phyloP scores from a whole-genome alignment of 208 protist species.

The Leishmania martiniquensis region DNA sequence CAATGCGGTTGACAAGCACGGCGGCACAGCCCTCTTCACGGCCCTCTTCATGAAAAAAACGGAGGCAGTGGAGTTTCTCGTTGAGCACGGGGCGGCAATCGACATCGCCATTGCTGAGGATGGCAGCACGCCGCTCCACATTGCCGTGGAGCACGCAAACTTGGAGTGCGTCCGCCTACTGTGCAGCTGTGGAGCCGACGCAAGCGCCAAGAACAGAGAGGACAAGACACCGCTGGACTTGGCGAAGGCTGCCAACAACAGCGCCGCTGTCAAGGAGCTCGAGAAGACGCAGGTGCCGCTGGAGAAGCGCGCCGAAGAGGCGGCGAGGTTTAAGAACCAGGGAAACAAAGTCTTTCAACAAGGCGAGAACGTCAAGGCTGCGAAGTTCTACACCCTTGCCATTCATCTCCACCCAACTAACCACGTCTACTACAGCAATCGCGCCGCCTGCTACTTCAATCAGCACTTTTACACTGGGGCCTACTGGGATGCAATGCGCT shows the following conservation, averaged over 20 bases:
- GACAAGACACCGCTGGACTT: constrained; percentile 60
- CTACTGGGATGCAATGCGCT: constrained; percentile 89
- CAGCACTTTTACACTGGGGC: constrained; percentile 81
- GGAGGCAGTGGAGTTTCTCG: constrained; percentile 81
- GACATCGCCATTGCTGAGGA: constrained; percentile 61
- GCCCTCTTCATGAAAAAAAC: constrained; percentile 85
- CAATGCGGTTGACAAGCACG: constrained; percentile 72
- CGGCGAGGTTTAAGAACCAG: constrained; percentile 80
- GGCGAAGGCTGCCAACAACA: constrained; percentile 48
- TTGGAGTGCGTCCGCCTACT: constrained; percentile 76
- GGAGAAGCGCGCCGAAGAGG: constrained; percentile 60
- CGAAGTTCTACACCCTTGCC: constrained; percentile 92
- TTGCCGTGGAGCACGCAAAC: constrained; percentile 80
- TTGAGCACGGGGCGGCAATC: constrained; percentile 84
- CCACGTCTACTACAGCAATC: constrained; percentile 94
- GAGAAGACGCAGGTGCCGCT: constrained; percentile 51
- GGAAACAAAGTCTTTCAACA: constrained; percentile 90
- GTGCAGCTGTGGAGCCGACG: constrained; percentile 69
- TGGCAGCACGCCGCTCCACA: constrained; percentile 83
- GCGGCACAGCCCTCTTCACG: constrained; percentile 84
- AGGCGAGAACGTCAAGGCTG: constrained; percentile 90
- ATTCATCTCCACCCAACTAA: constrained; percentile 88
- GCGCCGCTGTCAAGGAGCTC: constrained; percentile 66
- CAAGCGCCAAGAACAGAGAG: constrained; percentile 59
- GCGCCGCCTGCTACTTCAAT: constrained; percentile 92